Percentiles rank a stretch among this genome's conserved stretches.
Evolutionary conservation across 2,329 filamentous ascomycete species (phyloP).

Genomic region (Pseudogymnoascus sp.): DNA sequence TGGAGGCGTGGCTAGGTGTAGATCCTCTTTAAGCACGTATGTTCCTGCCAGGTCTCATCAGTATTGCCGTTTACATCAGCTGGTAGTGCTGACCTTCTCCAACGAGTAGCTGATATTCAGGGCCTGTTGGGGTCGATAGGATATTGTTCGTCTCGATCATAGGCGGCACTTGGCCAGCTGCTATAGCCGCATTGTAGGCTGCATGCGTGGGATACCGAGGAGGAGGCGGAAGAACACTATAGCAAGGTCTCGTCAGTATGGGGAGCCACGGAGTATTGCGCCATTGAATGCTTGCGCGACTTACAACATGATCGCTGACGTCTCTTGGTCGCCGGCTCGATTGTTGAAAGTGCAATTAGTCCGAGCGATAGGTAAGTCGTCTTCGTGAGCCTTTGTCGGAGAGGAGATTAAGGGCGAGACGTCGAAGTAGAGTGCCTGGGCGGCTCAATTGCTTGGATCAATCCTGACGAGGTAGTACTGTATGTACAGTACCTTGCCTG

Average conservation of each 20-base stretch:
- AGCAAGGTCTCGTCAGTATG: neutral
- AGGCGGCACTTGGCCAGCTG: conserved; percentile 59
- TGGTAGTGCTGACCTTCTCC: conserved; percentile 64
- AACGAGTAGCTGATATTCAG: conserved; percentile 83
- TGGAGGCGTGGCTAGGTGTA: conserved; percentile 87
- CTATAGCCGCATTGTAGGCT: conserved; percentile 65
- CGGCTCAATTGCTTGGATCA: conserved; percentile 7
- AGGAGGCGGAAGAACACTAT: conserved; percentile 73
- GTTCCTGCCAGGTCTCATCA: conserved; percentile 50
- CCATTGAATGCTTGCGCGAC: neutral
- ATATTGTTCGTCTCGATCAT: conserved; percentile 94
- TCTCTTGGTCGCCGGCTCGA: neutral
- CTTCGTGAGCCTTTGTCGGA: neutral
- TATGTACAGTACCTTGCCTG: neutral
- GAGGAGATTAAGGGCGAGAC: neutral
- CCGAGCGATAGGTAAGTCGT: neutral
- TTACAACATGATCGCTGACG: conserved; percentile 5
- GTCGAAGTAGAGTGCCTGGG: conserved; percentile 1
- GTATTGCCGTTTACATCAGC: neutral
- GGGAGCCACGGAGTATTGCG: neutral
- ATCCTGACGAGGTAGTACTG: conserved; percentile 1
- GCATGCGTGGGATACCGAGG: conserved; percentile 72
- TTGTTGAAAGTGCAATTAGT: neutral
- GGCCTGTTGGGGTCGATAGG: conserved; percentile 68
- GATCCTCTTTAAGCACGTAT: conserved; percentile 82